Conservation (phyloP, 495 filamentous ascomycete species). For the Bathelium albidoporum region DNA sequence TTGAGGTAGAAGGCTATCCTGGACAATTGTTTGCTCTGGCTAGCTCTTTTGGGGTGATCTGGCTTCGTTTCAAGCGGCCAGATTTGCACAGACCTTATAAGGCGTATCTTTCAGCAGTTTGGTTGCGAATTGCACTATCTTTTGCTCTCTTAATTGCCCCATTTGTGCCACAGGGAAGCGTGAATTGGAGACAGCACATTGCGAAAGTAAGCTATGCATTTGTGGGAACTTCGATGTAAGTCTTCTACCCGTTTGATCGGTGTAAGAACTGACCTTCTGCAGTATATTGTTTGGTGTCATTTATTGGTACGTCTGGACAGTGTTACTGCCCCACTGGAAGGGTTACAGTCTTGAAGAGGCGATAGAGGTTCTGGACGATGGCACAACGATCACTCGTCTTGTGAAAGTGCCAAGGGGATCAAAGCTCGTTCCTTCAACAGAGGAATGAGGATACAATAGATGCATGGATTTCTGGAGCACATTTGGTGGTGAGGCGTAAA, state of each 20-base stretch:
- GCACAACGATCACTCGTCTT: slow-evolving; percentile 48
- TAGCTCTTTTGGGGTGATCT: slow-evolving; percentile 47
- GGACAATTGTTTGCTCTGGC: slow-evolving; percentile 52
- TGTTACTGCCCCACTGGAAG: slow-evolving; percentile 48
- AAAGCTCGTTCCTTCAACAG: not conserved
- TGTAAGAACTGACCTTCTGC: slow-evolving; percentile 13
- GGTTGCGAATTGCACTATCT: slow-evolving; percentile 37
- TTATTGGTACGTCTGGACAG: slow-evolving; percentile 66
- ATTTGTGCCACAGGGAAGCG: slow-evolving; percentile 42
- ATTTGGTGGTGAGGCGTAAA: no score
- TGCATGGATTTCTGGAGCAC: slow-evolving; percentile 7
- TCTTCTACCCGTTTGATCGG: slow-evolving; percentile 17
- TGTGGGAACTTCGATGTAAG: slow-evolving; percentile 60
- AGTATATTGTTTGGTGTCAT: slow-evolving; percentile 51
- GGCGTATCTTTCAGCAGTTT: slow-evolving; percentile 49
- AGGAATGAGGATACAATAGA: not conserved
- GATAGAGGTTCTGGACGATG: slow-evolving; percentile 46
- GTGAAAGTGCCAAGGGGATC: slow-evolving; percentile 31
- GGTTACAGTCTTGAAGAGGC: slow-evolving; percentile 51
- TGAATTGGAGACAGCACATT: slow-evolving; percentile 45
- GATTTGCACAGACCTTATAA: slow-evolving; percentile 57
- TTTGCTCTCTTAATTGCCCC: slow-evolving; percentile 43
- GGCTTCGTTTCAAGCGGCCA: slow-evolving; percentile 50
- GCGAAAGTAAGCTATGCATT: slow-evolving; percentile 66
- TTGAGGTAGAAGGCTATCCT: slow-evolving; percentile 63